Evolutionary conservation across 179 eudicot species (phyloP), one percentile per base, ranked within the genome.

Genomic region (Amaranthus tricolor): DNA sequence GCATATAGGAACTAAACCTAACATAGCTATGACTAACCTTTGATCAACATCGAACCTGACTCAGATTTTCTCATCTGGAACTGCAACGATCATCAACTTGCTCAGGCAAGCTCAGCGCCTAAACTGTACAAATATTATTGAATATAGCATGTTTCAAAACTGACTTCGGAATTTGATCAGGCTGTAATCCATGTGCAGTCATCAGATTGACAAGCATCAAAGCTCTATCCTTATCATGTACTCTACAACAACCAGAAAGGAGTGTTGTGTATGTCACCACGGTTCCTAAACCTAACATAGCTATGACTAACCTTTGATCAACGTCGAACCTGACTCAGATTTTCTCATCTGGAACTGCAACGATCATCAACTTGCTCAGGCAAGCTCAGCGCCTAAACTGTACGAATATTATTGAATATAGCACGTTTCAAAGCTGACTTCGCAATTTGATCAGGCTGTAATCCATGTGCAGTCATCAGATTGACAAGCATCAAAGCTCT

Each of bases 251-350:
- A 49, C 89, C 86, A 74, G 82, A 76, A 61, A 91, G 53, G 68
- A 90, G 86, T 74, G 90, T 85, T n/a, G 89, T 83, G 78, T 87
- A 90, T 2, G 91, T 76, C 73, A 83, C 85, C n/a, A 70, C 84
- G 84, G n/a, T n/a, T n/a, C n/a, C n/a, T n/a, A n/a, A n/a, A n/a
- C n/a, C n/a, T n/a, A n/a, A n/a, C n/a, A n/a, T n/a, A n/a, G n/a
- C n/a, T n/a, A n/a, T n/a, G n/a, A n/a, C n/a, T n/a, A n/a, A n/a
- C n/a, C n/a, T n/a, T n/a, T n/a, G n/a, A n/a, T n/a, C n/a, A n/a
- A n/a, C n/a, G n/a, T n/a, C n/a, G n/a, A n/a, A n/a, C n/a, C n/a
- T n/a, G n/a, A n/a, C n/a, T n/a, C n/a, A n/a, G n/a, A n/a, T n/a
- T n/a, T n/a, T n/a, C n/a, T n/a, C n/a, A n/a, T n/a, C n/a, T n/a